A percentile compares a stretch with the other conserved stretches of the same genome.
These are phyloP conservation scores for Sherardia arvensis DNA, from an alignment of 257 asterid species.

Conservation along the genomic window DNA sequence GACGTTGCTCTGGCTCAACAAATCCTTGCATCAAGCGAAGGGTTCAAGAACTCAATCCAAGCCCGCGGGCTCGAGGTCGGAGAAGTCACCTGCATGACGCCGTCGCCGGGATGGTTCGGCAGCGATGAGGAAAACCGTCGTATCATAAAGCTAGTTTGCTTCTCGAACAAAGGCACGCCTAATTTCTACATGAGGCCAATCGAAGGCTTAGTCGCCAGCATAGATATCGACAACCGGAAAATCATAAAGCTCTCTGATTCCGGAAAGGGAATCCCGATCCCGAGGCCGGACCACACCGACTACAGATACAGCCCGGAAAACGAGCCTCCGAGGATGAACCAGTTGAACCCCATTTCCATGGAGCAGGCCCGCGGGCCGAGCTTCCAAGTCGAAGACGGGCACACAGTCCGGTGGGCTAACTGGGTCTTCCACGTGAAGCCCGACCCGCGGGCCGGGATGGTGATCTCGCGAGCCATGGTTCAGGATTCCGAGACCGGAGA, in stretches of 20 bases:
- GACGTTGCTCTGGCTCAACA: constrained; percentile 33
- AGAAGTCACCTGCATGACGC: constrained; percentile 50
- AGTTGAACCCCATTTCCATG: constrained; percentile 41
- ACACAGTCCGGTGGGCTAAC: constrained; percentile 66
- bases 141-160: constrained; percentile 49
- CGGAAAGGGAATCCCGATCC: constrained; percentile 58
- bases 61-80: constrained; percentile 45
- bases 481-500: constrained; percentile 41
- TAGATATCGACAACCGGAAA: constrained; percentile 46
- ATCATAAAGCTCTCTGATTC: constrained; percentile 39
- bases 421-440: constrained; percentile 80
- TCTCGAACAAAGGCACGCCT: constrained; percentile 39
- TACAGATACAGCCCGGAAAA: constrained; percentile 28
- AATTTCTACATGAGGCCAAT: constrained; percentile 85
- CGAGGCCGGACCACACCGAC: constrained; percentile 47
- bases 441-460: constrained; percentile 62
- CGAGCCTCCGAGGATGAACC: constrained; percentile 30
- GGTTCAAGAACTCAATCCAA: constrained; percentile 43
- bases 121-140: constrained; percentile 51
- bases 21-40: constrained; percentile 32
- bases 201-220: constrained; percentile 46
- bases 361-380: constrained; percentile 79
- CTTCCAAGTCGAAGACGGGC: constrained; percentile 43
- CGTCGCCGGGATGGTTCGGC: constrained; percentile 74
- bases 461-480: constrained; percentile 52